phyloP scores from a whole-genome alignment of 805 yeast species.

The Barnettozyma siamensis region DNA sequence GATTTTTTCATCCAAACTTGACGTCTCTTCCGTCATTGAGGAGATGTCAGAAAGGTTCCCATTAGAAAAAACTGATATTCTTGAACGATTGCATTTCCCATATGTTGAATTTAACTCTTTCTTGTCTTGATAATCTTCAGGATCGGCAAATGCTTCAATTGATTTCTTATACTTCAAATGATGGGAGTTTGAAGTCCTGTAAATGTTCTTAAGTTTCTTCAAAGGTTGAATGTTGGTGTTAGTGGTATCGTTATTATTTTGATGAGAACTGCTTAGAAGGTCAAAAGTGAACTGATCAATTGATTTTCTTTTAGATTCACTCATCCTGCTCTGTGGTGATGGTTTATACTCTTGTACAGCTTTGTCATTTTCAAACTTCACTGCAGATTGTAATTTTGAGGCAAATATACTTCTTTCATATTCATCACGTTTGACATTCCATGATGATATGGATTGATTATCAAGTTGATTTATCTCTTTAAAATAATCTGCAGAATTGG shows the following conservation, averaged over 20 bases:
- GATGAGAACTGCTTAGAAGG: neutral
- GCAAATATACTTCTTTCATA: slow-evolving; percentile 9
- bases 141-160: slow-evolving; percentile 19
- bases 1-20: neutral
- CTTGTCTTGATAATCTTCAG: slow-evolving; percentile 22
- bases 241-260: neutral
- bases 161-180: neutral
- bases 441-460: slow-evolving; percentile 21
- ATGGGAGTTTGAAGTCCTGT: slow-evolving; percentile 1
- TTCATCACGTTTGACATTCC: slow-evolving; percentile 23
- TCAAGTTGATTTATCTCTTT: slow-evolving; percentile 20
- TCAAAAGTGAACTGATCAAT: slow-evolving; percentile 11
- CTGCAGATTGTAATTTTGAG: neutral
- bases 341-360: no score
- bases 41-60: slow-evolving; percentile 4
- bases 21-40: neutral
- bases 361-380: slow-evolving; percentile 1
- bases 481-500: slow-evolving; percentile 14
- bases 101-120: slow-evolving; percentile 15
- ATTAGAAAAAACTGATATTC: slow-evolving; percentile 7
- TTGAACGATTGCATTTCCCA: slow-evolving; percentile 9
- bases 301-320: slow-evolving; percentile 3
- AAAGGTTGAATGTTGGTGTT: neutral
- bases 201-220: slow-evolving; percentile 5
- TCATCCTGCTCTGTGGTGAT: neutral